Percentiles rank a stretch among this genome's conserved stretches.
Evolutionary conservation across 2,329 filamentous ascomycete genomes (phyloP).

Genomic region (Fusarium nelsonii): DNA sequence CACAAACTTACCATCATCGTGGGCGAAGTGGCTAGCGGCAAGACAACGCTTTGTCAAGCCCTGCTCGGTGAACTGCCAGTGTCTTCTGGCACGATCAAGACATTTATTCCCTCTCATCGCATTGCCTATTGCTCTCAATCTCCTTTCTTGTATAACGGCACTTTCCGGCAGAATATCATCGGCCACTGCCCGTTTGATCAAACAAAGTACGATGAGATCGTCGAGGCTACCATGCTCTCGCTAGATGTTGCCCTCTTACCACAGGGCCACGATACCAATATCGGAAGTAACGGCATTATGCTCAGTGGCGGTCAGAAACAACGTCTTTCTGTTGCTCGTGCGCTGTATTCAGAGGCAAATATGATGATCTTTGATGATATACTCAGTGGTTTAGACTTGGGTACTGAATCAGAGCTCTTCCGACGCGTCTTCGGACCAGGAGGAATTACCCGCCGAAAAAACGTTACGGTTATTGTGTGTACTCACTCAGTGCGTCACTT

Average conservation of each 20-base stretch:
- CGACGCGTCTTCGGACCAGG: slow-evolving; percentile 56
- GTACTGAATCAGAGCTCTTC: slow-evolving; percentile 60
- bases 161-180: slow-evolving; percentile 56
- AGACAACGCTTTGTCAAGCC: slow-evolving; percentile 56
- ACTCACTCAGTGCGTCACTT: slow-evolving; percentile 52
- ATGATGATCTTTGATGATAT: slow-evolving; percentile 61
- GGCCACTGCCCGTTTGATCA: slow-evolving; percentile 51
- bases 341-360: slow-evolving; percentile 57
- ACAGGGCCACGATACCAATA: slow-evolving; percentile 53
- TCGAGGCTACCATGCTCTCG: slow-evolving; percentile 52
- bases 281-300: slow-evolving; percentile 58
- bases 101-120: slow-evolving; percentile 24
- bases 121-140: slow-evolving; percentile 53
- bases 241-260: slow-evolving; percentile 51
- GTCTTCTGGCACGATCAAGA: slow-evolving; percentile 30
- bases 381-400: slow-evolving; percentile 59
- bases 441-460: slow-evolving; percentile 55
- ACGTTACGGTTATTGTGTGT: slow-evolving; percentile 58
- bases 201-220: slow-evolving; percentile 52
- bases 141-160: slow-evolving; percentile 52
- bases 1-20: slow-evolving; percentile 51
- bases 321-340: slow-evolving; percentile 57
- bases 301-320: slow-evolving; percentile 59
- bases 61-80: slow-evolving; percentile 50
- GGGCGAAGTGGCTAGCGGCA: slow-evolving; percentile 54